Conservation (phyloP, 768 basidiomycete species). For the Suillus hirtellus region DNA sequence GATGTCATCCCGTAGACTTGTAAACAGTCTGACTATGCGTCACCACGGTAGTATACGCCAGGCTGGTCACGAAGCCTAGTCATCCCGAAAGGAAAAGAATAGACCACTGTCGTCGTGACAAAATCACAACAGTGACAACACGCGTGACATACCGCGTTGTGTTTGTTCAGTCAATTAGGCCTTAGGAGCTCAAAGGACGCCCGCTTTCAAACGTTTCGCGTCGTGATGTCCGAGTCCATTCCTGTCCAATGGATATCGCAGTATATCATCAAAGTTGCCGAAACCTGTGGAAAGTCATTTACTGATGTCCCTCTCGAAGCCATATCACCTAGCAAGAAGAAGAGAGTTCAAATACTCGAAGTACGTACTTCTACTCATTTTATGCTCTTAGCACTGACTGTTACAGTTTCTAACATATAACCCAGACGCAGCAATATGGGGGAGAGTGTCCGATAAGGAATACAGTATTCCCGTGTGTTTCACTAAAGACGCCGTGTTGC, state of each 20-base stretch:
- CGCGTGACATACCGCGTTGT: conserved; percentile 14
- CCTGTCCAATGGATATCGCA: conserved; percentile 55
- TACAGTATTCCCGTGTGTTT: conserved; percentile 54
- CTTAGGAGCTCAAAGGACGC: not conserved
- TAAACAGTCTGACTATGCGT: too few species aligned
- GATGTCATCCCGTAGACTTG: too few species aligned
- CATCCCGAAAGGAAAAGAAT: not conserved
- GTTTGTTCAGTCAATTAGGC: not conserved
- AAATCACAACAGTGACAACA: not conserved
- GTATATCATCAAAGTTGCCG: conserved; percentile 51
- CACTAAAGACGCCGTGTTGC: conserved; percentile 47
- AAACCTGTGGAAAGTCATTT: conserved; percentile 51
- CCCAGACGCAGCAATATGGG: conserved; percentile 57
- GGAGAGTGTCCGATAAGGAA: conserved; percentile 57
- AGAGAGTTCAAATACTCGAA: conserved; percentile 61
- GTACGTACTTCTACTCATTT: conserved; percentile 32
- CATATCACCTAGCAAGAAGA: conserved; percentile 34
- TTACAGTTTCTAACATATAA: conserved; percentile 58
- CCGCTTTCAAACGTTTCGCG: not conserved
- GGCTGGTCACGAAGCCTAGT: too few species aligned
- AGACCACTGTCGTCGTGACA: too few species aligned
- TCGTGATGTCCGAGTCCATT: conserved; percentile 39
- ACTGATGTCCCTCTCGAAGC: conserved; percentile 14
- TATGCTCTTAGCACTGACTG: conserved; percentile 6
- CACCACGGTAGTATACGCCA: too few species aligned